phyloP scores from a whole-genome alignment of 2,329 filamentous ascomycete species.

The Rhynchosporium secalis region DNA sequence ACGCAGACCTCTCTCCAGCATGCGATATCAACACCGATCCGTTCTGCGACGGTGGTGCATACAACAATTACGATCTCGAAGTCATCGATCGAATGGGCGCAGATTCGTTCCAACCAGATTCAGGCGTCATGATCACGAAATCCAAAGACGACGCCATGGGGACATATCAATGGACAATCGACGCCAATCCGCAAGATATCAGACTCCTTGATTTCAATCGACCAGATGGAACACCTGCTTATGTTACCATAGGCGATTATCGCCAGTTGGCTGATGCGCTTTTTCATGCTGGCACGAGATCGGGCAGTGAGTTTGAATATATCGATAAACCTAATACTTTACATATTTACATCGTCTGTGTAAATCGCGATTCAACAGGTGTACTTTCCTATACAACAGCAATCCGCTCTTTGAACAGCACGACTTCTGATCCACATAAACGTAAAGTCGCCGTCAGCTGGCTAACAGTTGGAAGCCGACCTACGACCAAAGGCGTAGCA shows the following conservation, averaged over 20 bases:
- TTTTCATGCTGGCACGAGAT: constrained; percentile 24
- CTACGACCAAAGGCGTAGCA: constrained; percentile 11
- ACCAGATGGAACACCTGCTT: constrained; percentile 20
- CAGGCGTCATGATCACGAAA: constrained; percentile 26
- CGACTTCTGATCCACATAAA: constrained; percentile 8
- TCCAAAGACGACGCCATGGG: constrained; percentile 11
- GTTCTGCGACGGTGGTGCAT: constrained; percentile 23
- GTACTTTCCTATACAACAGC: constrained; percentile 23
- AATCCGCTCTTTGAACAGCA: constrained; percentile 14
- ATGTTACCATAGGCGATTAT: constrained; percentile 22
- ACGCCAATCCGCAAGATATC: constrained; percentile 26
- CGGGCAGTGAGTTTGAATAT: constrained; percentile 24
- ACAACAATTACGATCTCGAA: constrained; percentile 22
- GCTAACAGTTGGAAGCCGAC: neutral
- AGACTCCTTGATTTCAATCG: constrained; percentile 22
- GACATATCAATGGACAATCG: constrained; percentile 24
- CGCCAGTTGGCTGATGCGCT: constrained; percentile 23
- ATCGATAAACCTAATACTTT: constrained; percentile 21
- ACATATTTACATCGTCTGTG: constrained; percentile 24
- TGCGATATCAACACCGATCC: constrained; percentile 20
- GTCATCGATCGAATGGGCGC: constrained; percentile 24
- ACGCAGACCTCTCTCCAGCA: constrained; percentile 14
- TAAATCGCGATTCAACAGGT: constrained; percentile 11
- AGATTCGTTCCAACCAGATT: constrained; percentile 22
- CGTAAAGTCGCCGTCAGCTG: constrained; percentile 12